Base-by-base conservation (phyloP, 1,284 basidiomycete genomes). In the Heterobasidion irregulare region DNA sequence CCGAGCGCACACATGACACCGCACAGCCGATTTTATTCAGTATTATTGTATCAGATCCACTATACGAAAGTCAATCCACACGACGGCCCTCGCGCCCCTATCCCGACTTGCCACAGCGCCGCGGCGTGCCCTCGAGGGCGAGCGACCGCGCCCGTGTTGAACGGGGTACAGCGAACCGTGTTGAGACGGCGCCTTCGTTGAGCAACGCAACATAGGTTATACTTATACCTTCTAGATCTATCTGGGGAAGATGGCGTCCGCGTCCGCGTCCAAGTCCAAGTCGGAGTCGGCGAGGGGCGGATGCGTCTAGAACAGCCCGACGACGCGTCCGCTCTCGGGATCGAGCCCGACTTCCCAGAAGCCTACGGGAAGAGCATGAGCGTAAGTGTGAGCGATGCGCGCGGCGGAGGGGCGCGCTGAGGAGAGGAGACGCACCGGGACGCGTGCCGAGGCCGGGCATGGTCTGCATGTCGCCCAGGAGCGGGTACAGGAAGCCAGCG, bases 381-480 rank as follows among this genome's bases (percentile, higher is more conserved):
- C 53, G 51, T 32, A 41, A 50, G 15, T 47, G 46, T 33, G 44
- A 50, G 15, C 49, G 46, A 47, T 7, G 18, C 32, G 13, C 8
- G 49, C 15, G 10, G 18, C 18, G 18, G 33, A 52, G 35, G 46
- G 36, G n/a, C 26, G 12, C 36, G 12, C 6, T 33, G 35, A 50
- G 7, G 50, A 55, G 53, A 57, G 19, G 58, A 7, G 38, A 41
- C 71, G 63, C 70, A 78, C 92, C 92, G 63, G 94, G 94, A 59
- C 95, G 86, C 57, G 95, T 98, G 34, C 88, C 92, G 46, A 98
- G 80, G 61, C 96, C 96, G 46, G 97, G 96, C 94, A 99, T 97
- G 57, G 94, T 98, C 70, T 93, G 90, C 92, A 96, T 95, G 70
- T 94, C 91, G 52, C 92, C 92, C 41, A 94, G 82, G 59, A 98